phyloP scores from a whole-genome alignment of 148 eudicot genomes.

The Fagopyrum esculentum region DNA sequence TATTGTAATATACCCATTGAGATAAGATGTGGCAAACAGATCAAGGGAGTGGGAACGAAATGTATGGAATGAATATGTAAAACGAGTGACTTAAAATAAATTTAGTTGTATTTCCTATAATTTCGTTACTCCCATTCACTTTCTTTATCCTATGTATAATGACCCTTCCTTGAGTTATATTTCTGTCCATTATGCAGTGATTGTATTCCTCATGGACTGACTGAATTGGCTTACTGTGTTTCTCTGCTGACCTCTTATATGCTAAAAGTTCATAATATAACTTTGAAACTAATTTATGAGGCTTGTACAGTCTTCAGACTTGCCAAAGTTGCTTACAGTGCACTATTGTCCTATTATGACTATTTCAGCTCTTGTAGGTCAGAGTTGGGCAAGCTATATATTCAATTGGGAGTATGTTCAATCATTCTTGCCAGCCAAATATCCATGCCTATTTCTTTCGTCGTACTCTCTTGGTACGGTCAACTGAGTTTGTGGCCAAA shows the following conservation, averaged over 20 bases:
- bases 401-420: conserved; percentile 72
- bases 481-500: conserved; percentile 50
- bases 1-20: neutral
- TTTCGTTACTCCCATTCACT: neutral
- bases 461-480: conserved; percentile 67
- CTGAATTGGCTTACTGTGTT: neutral
- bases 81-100: neutral
- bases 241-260: neutral
- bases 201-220: neutral
- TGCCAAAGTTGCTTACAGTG: neutral
- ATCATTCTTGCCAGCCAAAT: conserved; percentile 92
- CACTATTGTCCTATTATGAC: conserved; percentile 9
- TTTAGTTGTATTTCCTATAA: neutral
- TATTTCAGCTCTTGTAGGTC: conserved; percentile 31
- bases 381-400: conserved; percentile 86
- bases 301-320: neutral
- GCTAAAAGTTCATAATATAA: neutral
- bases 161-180: neutral
- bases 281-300: neutral
- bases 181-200: neutral
- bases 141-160: neutral
- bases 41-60: neutral
- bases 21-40: neutral
- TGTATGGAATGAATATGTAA: neutral
- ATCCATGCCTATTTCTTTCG: conserved; percentile 76